phyloP scores from a whole-genome alignment of 2,329 filamentous ascomycete genomes.

The Exophiala spinifera region DNA sequence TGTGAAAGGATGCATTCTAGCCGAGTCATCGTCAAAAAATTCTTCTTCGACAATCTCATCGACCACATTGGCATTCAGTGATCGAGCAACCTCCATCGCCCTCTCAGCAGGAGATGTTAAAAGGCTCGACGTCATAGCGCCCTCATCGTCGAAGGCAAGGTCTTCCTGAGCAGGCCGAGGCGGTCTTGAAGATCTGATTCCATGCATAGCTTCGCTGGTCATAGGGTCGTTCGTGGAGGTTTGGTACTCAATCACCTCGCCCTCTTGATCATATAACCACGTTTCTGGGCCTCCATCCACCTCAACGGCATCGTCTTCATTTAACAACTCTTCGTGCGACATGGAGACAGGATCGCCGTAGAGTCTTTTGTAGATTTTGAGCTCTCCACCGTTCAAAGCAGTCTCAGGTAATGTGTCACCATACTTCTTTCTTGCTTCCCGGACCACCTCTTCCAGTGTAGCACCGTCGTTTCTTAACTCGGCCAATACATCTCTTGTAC shows the following conservation, averaged over 20 bases:
- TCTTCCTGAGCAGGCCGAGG: conserved; percentile 10
- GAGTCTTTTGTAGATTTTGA: conserved; percentile 70
- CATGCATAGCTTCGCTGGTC: no score
- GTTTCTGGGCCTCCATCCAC: conserved; percentile 35
- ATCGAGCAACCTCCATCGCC: conserved; percentile 39
- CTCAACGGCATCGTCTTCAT: conserved; percentile 32
- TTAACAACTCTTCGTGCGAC: conserved; percentile 31
- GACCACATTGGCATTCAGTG: conserved; percentile 41
- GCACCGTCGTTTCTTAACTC: conserved; percentile 18
- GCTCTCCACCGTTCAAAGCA: conserved; percentile 68
- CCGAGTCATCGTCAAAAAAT: no score
- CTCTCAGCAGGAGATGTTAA: conserved; percentile 28
- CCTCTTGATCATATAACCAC: conserved; percentile 39
- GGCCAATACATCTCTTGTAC: conserved; percentile 9
- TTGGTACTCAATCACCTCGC: conserved; percentile 36
- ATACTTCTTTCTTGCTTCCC: conserved; percentile 69
- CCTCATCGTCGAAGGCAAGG: conserved; percentile 16
- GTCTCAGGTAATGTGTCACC: conserved; percentile 72
- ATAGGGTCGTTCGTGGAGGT: no score
- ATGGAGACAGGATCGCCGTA: conserved; percentile 66
- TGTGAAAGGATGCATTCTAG: conserved; percentile 65
- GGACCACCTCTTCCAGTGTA: conserved; percentile 62
- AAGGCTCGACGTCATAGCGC: conserved; percentile 14
- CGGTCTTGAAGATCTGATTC: background rate
- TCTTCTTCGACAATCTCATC: conserved; percentile 43